Conservation (phyloP, 2,329 filamentous ascomycete genomes). For the Clarireedia hainanense region DNA sequence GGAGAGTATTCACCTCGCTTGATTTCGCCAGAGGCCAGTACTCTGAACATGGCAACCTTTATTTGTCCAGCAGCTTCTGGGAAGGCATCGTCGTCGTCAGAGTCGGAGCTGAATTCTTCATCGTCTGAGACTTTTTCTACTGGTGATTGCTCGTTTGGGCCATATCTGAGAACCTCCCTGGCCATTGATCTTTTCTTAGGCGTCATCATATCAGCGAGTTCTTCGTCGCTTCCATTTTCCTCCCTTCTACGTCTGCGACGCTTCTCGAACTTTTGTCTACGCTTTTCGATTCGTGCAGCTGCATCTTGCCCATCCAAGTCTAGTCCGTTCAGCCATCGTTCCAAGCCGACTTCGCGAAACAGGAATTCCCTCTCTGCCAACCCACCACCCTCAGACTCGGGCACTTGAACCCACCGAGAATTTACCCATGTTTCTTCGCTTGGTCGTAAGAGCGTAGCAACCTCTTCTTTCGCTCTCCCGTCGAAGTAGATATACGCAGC, state of each 20-base stretch:
- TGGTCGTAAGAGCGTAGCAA: constrained; percentile 82
- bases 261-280: constrained; percentile 69
- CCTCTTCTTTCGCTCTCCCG: constrained; percentile 89
- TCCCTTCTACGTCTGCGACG: constrained; percentile 57
- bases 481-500: constrained; percentile 99
- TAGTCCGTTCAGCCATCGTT: constrained; percentile 92
- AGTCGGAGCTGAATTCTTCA: constrained; percentile 67
- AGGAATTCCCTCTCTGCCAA: constrained; percentile 94
- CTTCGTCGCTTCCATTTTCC: constrained; percentile 39
- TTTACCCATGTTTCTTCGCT: constrained; percentile 99
- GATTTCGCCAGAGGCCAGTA: constrained; percentile 91
- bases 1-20: constrained; percentile 97
- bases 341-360: constrained; percentile 92
- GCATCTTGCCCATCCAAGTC: constrained; percentile 91
- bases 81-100: constrained; percentile 67
- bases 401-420: constrained; percentile 92
- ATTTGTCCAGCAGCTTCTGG: constrained; percentile 96
- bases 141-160: constrained; percentile 65
- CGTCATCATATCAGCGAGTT: constrained; percentile 33
- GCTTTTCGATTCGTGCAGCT: constrained; percentile 82
- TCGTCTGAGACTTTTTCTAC: constrained; percentile 58
- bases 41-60: constrained; percentile 93
- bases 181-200: constrained; percentile 23
- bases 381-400: constrained; percentile 83
- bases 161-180: constrained; percentile 67